A percentile compares a stretch with the other conserved stretches of the same genome.
phyloP scores from a whole-genome alignment of 306 rosid genomes.

The Castanospermum australe region DNA sequence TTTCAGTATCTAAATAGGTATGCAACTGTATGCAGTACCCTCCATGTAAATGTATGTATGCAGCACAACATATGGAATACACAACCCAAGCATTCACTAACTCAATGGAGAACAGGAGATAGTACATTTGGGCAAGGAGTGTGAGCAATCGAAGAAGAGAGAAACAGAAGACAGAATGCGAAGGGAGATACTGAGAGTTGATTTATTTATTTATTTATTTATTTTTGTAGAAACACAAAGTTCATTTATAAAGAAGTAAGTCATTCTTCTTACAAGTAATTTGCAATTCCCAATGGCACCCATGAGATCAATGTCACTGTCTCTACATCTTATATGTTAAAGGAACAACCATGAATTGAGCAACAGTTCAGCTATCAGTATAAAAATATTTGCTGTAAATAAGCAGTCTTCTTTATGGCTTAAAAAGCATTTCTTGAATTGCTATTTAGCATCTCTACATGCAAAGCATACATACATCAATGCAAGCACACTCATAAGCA shows the following conservation, averaged over 20 bases:
- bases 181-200: not conserved
- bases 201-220: not conserved
- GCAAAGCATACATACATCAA: not conserved
- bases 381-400: not conserved
- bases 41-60: not conserved
- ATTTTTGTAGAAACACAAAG: not conserved
- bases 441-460: not conserved
- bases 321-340: not conserved
- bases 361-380: not conserved
- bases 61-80: not conserved
- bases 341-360: not conserved
- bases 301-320: not conserved
- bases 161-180: not conserved
- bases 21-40: not conserved
- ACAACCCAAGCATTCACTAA: not conserved
- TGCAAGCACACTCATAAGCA: not conserved
- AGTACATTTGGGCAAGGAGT: not conserved
- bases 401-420: not conserved
- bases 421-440: not conserved
- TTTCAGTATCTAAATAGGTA: not conserved
- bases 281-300: not conserved
- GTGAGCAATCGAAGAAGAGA: not conserved
- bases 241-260: not conserved
- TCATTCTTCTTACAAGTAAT: not conserved
- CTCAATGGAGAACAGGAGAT: not conserved